Percentiles rank a stretch among this genome's conserved stretches.
Evolutionary conservation across 1,284 basidiomycete species (phyloP).

Genomic region (Heterobasidion annosum): DNA sequence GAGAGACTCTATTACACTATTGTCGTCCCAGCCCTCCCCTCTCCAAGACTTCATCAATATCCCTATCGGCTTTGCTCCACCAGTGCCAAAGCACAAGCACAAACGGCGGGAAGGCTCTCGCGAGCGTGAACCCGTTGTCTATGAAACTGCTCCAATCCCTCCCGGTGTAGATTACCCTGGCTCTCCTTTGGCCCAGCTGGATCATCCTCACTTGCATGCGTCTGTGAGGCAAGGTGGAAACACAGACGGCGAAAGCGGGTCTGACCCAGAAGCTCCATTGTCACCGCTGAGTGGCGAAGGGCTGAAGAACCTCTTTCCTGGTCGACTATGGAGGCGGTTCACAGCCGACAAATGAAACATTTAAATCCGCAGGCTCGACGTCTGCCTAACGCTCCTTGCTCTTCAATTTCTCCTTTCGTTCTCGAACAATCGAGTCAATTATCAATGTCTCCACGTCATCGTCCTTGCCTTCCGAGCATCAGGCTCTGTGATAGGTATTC

Average conservation of each 20-base stretch:
- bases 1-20: background rate
- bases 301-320: background rate
- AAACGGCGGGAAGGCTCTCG: background rate
- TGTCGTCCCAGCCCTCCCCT: constrained; percentile 1
- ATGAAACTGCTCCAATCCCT: constrained; percentile 24
- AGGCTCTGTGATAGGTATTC: background rate
- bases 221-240: background rate
- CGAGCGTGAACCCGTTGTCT: constrained; percentile 6
- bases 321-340: background rate
- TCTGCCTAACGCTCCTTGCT: no score
- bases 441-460: no score
- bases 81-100: background rate
- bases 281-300: background rate
- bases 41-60: constrained; percentile 5
- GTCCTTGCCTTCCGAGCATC: no score
- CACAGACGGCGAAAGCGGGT: background rate
- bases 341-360: background rate
- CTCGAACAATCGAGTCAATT: no score
- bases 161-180: constrained; percentile 20
- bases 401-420: no score
- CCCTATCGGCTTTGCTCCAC: constrained; percentile 1
- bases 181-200: constrained; percentile 13
- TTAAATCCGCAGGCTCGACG: no score
- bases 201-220: no score
- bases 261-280: background rate